phyloP scores from a whole-genome alignment of 345 rosid genomes.

The Euphorbia lathyris region DNA sequence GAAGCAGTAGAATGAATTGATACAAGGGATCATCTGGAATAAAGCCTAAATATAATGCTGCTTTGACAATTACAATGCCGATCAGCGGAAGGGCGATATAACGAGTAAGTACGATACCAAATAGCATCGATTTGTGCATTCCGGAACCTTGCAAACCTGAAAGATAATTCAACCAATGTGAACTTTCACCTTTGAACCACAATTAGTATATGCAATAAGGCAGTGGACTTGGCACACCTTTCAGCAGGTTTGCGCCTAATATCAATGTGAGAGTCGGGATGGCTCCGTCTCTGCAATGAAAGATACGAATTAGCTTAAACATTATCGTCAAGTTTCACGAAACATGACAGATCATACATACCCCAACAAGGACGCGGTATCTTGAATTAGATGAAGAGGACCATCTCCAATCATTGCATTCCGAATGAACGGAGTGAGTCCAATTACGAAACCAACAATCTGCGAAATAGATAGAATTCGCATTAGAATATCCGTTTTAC shows the following conservation, averaged over 20 bases:
- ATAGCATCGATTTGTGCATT: conserved; percentile 32
- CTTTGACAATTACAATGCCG: conserved; percentile 49
- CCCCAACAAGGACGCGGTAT: conserved; percentile 55
- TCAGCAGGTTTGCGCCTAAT: conserved; percentile 64
- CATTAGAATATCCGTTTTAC: background rate
- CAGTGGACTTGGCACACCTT: conserved; percentile 32
- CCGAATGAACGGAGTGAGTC: conserved; percentile 41
- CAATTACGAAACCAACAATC: conserved; percentile 55
- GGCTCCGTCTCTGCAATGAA: conserved; percentile 52
- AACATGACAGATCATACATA: conserved; percentile 27
- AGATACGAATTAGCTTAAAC: background rate
- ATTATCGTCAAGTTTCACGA: background rate
- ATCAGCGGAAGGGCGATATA: conserved; percentile 50
- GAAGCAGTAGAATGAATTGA: conserved; percentile 62
- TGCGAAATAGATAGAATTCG: conserved; percentile 8
- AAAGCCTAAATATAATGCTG: conserved; percentile 44
- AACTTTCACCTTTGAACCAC: background rate
- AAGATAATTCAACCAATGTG: background rate
- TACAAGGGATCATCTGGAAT: conserved; percentile 55
- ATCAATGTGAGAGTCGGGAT: conserved; percentile 62
- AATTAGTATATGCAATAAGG: background rate
- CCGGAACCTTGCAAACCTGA: conserved; percentile 55
- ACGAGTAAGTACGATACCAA: conserved; percentile 48
- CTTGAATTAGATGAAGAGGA: conserved; percentile 58
- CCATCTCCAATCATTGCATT: conserved; percentile 44